Evolutionary conservation across 192 early-diverging fungal genomes (phyloP), one percentile per base, ranked within the genome.

Genomic region (Coemansia sp.): DNA sequence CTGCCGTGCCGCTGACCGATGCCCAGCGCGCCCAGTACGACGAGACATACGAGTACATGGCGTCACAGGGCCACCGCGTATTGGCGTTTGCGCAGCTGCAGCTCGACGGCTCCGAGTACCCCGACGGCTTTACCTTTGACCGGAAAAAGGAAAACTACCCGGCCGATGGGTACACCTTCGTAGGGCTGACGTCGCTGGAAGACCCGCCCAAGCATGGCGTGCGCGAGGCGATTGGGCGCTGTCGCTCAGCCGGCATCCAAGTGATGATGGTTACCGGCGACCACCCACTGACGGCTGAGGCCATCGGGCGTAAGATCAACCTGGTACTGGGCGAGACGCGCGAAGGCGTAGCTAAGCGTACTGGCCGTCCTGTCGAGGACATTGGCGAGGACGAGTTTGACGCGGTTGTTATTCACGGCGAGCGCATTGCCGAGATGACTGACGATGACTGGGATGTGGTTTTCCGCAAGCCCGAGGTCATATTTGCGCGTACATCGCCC

Each of bases 211-310:
- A 96, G 77, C 95, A 96, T 74, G 97, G 95, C 61, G 95, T 99
- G n/a, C 93, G 95, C 79, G 95, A 97, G 79, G 95, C 95, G 24
- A 94, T 99, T 78, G 95, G 94, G 45, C 89, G 90, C 46, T 96
- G 95, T 75, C 91, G 94, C 63, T 83, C 78, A 34, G 97, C 97
- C 13, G 97, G 97, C 66, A 92, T 99, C 81, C 91, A 93, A 74
- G 94, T 99, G 42, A 93, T 99, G 86, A 97, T 99, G 95, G 94
- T 99, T n/a, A 99, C 97, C 39, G 96, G 94, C 79, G 96, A 98
- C 78, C 93, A 95, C 74, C 93, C 94, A 50, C 87, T 96, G 71
- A 98, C 96, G 3, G 96, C 96, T 29, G 95, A 96, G 84, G 93
- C 95, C 21, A 97, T 99, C 72, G 95, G 91, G 4, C 89, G 95